Conservation (phyloP, 108 stramenopile genomes). For the Conticribra weissflogii region DNA sequence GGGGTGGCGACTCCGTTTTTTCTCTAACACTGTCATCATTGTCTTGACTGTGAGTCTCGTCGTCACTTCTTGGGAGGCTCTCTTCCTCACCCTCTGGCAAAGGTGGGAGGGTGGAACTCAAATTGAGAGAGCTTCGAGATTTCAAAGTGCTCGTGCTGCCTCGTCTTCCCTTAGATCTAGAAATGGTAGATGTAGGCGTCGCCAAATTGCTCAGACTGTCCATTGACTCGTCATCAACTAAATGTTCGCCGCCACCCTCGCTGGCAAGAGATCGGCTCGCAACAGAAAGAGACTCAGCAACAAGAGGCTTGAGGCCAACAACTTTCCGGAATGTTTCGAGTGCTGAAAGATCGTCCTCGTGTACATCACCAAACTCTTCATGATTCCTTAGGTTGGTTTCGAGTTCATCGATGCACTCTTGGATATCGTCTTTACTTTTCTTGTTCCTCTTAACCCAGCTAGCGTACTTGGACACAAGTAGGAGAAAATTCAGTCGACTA, state of each 20-base stretch:
- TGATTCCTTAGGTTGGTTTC: slow-evolving; percentile 65
- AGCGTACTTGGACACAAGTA: slow-evolving; percentile 63
- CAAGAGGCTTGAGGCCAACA: slow-evolving; percentile 53
- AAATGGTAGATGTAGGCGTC: slow-evolving; percentile 18
- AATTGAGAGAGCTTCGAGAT: slow-evolving; percentile 21
- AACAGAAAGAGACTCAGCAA: slow-evolving; percentile 13
- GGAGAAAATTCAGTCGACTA: slow-evolving; percentile 77
- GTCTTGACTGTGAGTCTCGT: not conserved
- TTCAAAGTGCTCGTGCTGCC: not conserved
- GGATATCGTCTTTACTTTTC: slow-evolving; percentile 47
- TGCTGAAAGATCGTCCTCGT: slow-evolving; percentile 67
- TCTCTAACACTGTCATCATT: not conserved
- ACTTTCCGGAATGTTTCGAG: slow-evolving; percentile 55
- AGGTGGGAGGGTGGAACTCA: slow-evolving; percentile 22
- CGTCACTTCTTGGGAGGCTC: slow-evolving; percentile 8
- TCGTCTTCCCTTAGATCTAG: slow-evolving; percentile 21
- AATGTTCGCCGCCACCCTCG: slow-evolving; percentile 1
- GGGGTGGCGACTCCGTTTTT: not conserved
- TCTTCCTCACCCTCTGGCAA: slow-evolving; percentile 26
- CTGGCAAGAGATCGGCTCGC: slow-evolving; percentile 9
- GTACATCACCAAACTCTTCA: slow-evolving; percentile 77
- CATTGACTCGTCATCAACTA: slow-evolving; percentile 22
- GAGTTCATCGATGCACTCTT: slow-evolving; percentile 52
- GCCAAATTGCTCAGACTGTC: slow-evolving; percentile 19
- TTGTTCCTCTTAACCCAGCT: slow-evolving; percentile 68